These are phyloP conservation scores for Viola odorata DNA, from an alignment of 345 rosid species.

Conservation along the genomic window DNA sequence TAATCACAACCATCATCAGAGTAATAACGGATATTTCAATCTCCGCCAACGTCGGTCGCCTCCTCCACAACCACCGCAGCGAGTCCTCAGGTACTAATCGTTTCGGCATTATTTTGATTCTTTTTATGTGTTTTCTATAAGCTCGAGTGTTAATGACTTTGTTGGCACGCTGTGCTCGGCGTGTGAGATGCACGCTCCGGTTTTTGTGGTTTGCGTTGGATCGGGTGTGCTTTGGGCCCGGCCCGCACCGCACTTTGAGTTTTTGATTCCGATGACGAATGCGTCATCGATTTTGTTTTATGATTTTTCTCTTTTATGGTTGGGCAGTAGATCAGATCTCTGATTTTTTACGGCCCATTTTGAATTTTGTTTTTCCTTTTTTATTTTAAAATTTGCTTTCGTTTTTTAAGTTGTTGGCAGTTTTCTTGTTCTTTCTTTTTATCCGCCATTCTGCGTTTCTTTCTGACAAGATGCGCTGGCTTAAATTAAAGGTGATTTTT, in stretches of 20 bases:
- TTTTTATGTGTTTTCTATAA: neutral
- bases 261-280: neutral
- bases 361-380: too few species aligned
- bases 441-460: too few species aligned
- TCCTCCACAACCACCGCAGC: conserved; percentile 42
- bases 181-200: neutral
- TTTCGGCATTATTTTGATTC: neutral
- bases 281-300: neutral
- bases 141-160: neutral
- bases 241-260: neutral
- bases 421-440: too few species aligned
- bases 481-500: too few species aligned
- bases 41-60: conserved; percentile 51
- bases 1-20: conserved; percentile 14
- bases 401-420: too few species aligned
- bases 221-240: neutral
- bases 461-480: too few species aligned
- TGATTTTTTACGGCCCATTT: too few species aligned
- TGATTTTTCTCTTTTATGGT: neutral
- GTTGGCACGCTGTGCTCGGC: neutral
- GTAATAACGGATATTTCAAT: conserved; percentile 37
- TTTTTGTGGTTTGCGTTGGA: neutral
- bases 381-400: too few species aligned
- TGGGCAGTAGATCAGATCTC: too few species aligned
- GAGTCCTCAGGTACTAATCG: conserved; percentile 50